Evolutionary conservation across 2,329 filamentous ascomycete genomes (phyloP), one percentile per base, ranked within the genome.

Genomic region (Beauveria asiatica): DNA sequence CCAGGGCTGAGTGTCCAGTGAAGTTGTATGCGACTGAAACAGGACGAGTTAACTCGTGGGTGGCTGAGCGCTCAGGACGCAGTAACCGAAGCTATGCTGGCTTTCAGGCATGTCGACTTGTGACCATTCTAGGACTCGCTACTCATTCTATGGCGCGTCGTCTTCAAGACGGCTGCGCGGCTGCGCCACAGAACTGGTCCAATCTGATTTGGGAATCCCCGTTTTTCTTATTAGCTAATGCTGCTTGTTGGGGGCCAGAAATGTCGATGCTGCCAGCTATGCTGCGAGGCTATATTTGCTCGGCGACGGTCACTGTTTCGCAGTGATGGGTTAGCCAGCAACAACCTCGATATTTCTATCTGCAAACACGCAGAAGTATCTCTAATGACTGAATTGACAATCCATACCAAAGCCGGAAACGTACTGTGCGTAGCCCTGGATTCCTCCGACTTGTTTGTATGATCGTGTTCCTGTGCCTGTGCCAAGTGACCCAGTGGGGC

Each of bases 1-100:
- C 19, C 59, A 61, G 44, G 39, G 52, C 8, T 61, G 51, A 61
- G 19, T 59, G 57, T 64, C 62, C 37, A 59, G 25, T n/a, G 17
- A 33, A 21, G 39, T 25, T 41, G 30, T n/a, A 33, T 42, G 42
- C 27, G 19, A 57, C 11, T 19, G 55, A 41, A 13, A 48, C 11
- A 17, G 45, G 33, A 17, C n/a, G 33, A 48, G 19, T 23, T 27
- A 46, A 33, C 9, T n/a, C 39, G 5, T 33, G 30, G 30, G 23
- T 21, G 25, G 13, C 8, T 11, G 6, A 16, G 30, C 13, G 50
- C 21, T 23, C 16, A 3, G 16, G 27, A 10, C 21, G 25, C 41
- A n/a, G 23, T 48, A 39, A 27, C 13, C 37, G 25, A 33, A 33
- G 25, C 27, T 27, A 17, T 33, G 17, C 17, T 13, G 21, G 23